Percentiles rank a stretch among this genome's conserved stretches.
These are phyloP conservation scores for Prinsepia uniflora DNA, from an alignment of 306 rosid species.

Conservation along the genomic window DNA sequence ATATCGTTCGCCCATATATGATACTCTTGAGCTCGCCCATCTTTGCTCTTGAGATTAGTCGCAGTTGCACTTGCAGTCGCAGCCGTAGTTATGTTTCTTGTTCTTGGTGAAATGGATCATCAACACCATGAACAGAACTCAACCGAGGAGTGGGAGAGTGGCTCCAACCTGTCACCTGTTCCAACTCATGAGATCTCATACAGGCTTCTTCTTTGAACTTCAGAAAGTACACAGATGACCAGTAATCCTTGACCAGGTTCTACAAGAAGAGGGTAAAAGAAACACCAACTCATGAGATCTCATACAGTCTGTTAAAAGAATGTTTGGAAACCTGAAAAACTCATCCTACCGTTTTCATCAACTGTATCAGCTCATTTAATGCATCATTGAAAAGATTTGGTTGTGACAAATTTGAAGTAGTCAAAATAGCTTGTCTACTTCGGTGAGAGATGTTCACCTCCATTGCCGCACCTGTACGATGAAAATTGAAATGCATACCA, in stretches of 20 bases:
- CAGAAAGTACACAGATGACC: conserved; percentile 84
- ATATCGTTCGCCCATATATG: no score
- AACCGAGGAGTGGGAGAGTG: conserved; percentile 79
- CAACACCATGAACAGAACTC: conserved; percentile 75
- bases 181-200: conserved; percentile 53
- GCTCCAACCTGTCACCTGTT: conserved; percentile 67
- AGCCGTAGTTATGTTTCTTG: conserved; percentile 47
- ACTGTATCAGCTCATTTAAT: conserved; percentile 62
- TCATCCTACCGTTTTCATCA: conserved; percentile 65
- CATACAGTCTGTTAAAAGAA: no score
- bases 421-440: conserved; percentile 76
- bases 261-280: conserved; percentile 21
- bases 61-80: no score
- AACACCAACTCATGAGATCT: no score
- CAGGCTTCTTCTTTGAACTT: conserved; percentile 71
- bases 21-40: no score
- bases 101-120: conserved; percentile 88
- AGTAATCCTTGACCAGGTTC: conserved; percentile 82
- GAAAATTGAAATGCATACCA: conserved; percentile 10
- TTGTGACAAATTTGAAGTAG: conserved; percentile 64
- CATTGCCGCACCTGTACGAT: conserved; percentile 64
- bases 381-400: conserved; percentile 66
- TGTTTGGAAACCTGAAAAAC: conserved; percentile 4
- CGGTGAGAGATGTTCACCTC: conserved; percentile 93
- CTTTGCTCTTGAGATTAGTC: no score